These are phyloP conservation scores for Hortaea werneckii DNA, from an alignment of 2,329 filamentous ascomycete species.

Conservation along the genomic window DNA sequence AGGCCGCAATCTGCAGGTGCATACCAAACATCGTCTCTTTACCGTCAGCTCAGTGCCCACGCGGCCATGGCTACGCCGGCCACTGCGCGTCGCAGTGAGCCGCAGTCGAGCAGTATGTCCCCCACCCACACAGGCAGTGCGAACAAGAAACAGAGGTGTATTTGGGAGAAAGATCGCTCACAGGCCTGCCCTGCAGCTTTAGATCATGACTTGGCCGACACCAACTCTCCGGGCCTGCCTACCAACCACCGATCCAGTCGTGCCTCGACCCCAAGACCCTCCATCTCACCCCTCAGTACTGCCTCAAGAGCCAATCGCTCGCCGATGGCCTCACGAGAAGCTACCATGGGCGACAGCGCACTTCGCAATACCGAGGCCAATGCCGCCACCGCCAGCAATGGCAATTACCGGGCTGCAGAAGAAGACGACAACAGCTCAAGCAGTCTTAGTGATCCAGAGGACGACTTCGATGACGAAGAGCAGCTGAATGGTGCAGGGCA, in stretches of 20 bases:
- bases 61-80: constrained; percentile 15
- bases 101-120: constrained; percentile 10
- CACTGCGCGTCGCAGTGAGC: constrained; percentile 16
- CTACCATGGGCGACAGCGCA: constrained; percentile 3
- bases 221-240: constrained; percentile 7
- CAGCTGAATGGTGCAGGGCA: constrained; percentile 5
- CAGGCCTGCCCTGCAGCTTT: constrained; percentile 3
- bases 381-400: not conserved
- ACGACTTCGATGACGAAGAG: constrained; percentile 44
- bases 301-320: constrained; percentile 18
- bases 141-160: not conserved
- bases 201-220: constrained; percentile 6
- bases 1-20: no score
- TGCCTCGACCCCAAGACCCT: constrained; percentile 19
- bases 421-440: constrained; percentile 53
- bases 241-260: constrained; percentile 5
- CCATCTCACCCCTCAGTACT: constrained; percentile 26
- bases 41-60: not conserved
- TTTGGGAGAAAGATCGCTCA: not conserved
- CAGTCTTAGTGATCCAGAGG: constrained; percentile 85
- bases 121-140: not conserved
- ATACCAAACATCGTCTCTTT: no score
- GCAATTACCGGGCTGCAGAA: constrained; percentile 4
- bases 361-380: constrained; percentile 2
- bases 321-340: constrained; percentile 15